Evolutionary conservation across 495 filamentous ascomycete genomes (phyloP), one percentile per base, ranked within the genome.

Genomic region (Aspergillus sclerotiicarbonarius): DNA sequence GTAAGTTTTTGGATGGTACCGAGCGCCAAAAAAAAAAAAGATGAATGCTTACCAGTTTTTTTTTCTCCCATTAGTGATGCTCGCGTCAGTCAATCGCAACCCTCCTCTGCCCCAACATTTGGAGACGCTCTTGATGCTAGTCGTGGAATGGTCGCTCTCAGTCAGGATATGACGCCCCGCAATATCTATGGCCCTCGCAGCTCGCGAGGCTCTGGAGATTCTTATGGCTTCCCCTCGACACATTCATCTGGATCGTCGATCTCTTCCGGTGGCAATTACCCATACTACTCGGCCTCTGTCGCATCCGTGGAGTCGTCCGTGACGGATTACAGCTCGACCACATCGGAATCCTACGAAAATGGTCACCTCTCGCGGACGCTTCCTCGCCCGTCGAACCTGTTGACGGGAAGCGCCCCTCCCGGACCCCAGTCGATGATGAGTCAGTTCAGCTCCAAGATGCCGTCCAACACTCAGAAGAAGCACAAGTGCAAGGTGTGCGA

Each of bases 401-500:
- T 96, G 57, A 79, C 82, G 47, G 84, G 80, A 54, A 73, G 77
- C 58, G 77, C 80, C 6, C 91, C 91, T 31, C 90, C 91, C 0
- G 92, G 91, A 31, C 93, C 92, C 13, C 90, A 94, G 68, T 93
- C 92, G 4, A 97, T 98, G 91, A 98, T 98, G 94, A 86, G 90
- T 48, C 93, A 95, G 60, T 98, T 98, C 79, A 97, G 90, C 78
- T 97, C 94, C 45, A 98, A 97, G 71, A 87, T 97, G 48, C 90
- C 91, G 9, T 93, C 91, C 20, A 95, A 90, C 76, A 92, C 94
- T 29, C 93, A 98, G 68, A 98, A 98, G 85, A 98, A 98, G 80
- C 94, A 98, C 78, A 97, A 96, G 76, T 98, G 94, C 82, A 98
- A 97, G 80, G 90, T 98, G 51, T 98, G 94, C 79, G 94, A 98